Evolutionary conservation across 2,329 filamentous ascomycete species (phyloP).

Genomic region (Calonectria crousiana): DNA sequence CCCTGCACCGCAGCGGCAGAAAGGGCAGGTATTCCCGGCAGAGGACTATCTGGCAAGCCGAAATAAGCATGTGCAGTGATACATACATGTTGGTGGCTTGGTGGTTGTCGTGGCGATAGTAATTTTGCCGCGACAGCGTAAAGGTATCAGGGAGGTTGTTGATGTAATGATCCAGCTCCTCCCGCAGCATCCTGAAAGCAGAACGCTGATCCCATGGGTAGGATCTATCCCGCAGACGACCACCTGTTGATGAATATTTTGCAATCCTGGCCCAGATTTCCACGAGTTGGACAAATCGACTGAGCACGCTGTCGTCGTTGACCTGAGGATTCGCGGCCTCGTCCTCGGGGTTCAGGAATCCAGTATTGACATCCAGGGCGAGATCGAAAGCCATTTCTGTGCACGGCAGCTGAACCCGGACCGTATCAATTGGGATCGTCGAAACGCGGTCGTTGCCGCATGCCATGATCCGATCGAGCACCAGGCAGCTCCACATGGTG

Average conservation of each 20-base stretch:
- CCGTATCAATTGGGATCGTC: slow-evolving; percentile 69
- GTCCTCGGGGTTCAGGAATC: slow-evolving; percentile 53
- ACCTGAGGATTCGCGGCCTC: slow-evolving; percentile 36
- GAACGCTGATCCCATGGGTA: slow-evolving; percentile 72
- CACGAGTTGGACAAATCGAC: slow-evolving; percentile 69
- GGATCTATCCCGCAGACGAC: slow-evolving; percentile 61
- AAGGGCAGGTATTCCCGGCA: slow-evolving; percentile 44
- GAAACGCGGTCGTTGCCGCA: slow-evolving; percentile 72
- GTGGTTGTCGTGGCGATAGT: slow-evolving; percentile 74
- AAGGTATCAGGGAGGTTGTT: slow-evolving; percentile 65
- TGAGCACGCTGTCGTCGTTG: slow-evolving; percentile 61
- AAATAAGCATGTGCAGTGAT: slow-evolving; percentile 74
- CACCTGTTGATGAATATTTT: slow-evolving; percentile 64
- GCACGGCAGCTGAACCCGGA: slow-evolving; percentile 76
- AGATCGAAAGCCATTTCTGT: slow-evolving; percentile 75
- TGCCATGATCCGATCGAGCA: slow-evolving; percentile 77
- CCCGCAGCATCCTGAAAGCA: slow-evolving; percentile 65
- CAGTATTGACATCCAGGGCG: slow-evolving; percentile 67
- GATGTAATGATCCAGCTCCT: slow-evolving; percentile 57
- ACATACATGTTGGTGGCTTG: slow-evolving; percentile 74
- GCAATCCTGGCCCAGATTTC: slow-evolving; percentile 71
- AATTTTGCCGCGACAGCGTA: slow-evolving; percentile 70
- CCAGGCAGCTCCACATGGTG: slow-evolving; percentile 81
- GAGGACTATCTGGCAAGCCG: slow-evolving; percentile 72
- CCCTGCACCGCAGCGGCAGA: slow-evolving; percentile 53